Conservation (phyloP, 2,329 filamentous ascomycete species). For the Emmonsiellopsis sp. region DNA sequence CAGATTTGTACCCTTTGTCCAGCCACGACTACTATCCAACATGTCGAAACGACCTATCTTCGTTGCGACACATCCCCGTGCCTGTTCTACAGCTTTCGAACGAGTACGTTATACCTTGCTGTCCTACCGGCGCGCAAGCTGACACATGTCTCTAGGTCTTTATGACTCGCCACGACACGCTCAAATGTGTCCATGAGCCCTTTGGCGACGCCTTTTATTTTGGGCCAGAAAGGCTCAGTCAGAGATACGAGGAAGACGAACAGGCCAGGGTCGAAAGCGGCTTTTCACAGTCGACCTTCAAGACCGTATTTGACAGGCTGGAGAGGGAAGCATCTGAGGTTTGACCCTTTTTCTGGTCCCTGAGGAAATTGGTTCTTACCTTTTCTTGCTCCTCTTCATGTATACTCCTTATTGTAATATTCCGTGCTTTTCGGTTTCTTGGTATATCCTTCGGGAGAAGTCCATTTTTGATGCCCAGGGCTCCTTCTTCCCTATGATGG, state of each 20-base stretch:
- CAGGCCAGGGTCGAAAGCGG: slow-evolving; percentile 33
- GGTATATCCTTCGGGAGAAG: slow-evolving; percentile 6
- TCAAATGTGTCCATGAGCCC: slow-evolving; percentile 85
- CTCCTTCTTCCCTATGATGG: not conserved
- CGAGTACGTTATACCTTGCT: slow-evolving; percentile 49
- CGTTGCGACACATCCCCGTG: slow-evolving; percentile 84
- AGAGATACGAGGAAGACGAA: slow-evolving; percentile 66
- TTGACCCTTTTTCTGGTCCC: slow-evolving; percentile 30
- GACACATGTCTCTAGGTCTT: slow-evolving; percentile 57
- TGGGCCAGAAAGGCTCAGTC: slow-evolving; percentile 76
- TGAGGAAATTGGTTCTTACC: slow-evolving; percentile 9
- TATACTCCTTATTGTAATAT: not conserved
- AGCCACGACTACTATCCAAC: slow-evolving; percentile 14
- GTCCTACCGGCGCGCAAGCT: slow-evolving; percentile 5
- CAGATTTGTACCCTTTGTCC: too few relatives aligned
- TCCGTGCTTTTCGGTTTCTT: slow-evolving; percentile 13
- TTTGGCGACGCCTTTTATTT: slow-evolving; percentile 97
- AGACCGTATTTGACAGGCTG: slow-evolving; percentile 65
- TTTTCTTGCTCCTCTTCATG: slow-evolving; percentile 11
- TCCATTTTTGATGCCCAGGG: not conserved
- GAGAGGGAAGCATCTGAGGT: slow-evolving; percentile 66
- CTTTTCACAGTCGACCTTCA: slow-evolving; percentile 36
- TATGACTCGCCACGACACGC: slow-evolving; percentile 78
- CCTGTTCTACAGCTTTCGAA: slow-evolving; percentile 96
- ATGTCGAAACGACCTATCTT: slow-evolving; percentile 82